Evolutionary conservation across 2,329 filamentous ascomycete species (phyloP).

Genomic region (Beauveria sp.): DNA sequence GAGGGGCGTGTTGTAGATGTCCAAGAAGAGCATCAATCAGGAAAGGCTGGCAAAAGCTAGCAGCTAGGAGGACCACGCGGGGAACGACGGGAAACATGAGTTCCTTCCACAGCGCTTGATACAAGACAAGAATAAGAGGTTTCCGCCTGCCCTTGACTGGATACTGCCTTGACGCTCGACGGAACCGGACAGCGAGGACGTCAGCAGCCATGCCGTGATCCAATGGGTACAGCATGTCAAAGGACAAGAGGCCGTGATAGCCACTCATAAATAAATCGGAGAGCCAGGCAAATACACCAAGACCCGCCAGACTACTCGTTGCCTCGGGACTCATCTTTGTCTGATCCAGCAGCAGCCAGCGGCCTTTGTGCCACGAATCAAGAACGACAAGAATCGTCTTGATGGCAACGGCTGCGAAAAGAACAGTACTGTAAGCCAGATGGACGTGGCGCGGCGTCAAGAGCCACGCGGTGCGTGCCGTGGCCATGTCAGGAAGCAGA

Average conservation of each 20-base stretch:
- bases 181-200: neutral
- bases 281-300: constrained; percentile 29
- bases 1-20: constrained; percentile 15
- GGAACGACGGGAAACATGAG: constrained; percentile 24
- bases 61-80: constrained; percentile 24
- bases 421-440: neutral
- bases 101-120: constrained; percentile 19
- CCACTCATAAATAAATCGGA: constrained; percentile 28
- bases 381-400: neutral
- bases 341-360: neutral
- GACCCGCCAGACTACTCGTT: constrained; percentile 24
- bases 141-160: neutral
- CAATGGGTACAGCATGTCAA: neutral
- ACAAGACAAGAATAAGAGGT: constrained; percentile 1
- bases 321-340: constrained; percentile 26
- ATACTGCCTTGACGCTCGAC: neutral
- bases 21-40: constrained; percentile 25
- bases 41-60: constrained; percentile 30
- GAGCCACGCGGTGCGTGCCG: neutral
- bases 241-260: constrained; percentile 12
- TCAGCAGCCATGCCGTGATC: neutral
- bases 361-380: neutral
- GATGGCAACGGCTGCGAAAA: neutral
- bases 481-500: neutral
- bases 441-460: neutral